Percentiles rank a stretch among this genome's conserved stretches.
phyloP scores from a whole-genome alignment of 2,329 filamentous ascomycete genomes.

The Epichloe coenophiala region DNA sequence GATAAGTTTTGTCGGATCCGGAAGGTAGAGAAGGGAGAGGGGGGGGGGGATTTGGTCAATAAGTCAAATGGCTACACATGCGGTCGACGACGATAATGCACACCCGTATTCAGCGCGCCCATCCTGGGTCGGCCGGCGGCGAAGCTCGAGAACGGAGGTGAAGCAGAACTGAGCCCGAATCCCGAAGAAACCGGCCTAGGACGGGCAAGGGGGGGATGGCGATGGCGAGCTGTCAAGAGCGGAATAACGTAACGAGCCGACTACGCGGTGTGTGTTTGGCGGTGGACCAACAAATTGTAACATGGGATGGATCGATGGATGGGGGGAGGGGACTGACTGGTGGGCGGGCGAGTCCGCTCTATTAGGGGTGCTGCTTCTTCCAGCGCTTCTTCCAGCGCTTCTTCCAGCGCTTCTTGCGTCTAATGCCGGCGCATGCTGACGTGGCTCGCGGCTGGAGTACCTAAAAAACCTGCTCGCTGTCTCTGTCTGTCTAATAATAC shows the following conservation, averaged over 20 bases:
- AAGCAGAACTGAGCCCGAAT: background rate
- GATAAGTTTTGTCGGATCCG: background rate
- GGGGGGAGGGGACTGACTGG: no score
- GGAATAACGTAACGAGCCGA: background rate
- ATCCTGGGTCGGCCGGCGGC: conserved; percentile 17
- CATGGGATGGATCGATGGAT: background rate
- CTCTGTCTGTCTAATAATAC: no score
- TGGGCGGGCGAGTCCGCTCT: background rate
- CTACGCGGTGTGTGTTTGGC: background rate
- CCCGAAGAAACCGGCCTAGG: background rate
- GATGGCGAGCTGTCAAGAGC: background rate
- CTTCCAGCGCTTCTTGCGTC: no score
- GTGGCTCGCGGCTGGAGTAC: no score
- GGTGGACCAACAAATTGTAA: background rate
- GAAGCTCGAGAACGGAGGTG: background rate
- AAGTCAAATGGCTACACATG: no score
- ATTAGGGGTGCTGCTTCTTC: no score
- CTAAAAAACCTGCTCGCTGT: no score
- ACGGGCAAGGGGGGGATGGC: background rate
- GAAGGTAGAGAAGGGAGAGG: background rate
- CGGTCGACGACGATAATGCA: conserved; percentile 4
- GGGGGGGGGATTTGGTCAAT: no score
- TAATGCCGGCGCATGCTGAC: no score
- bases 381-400: no score
- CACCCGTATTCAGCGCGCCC: conserved; percentile 16